A percentile compares a stretch with the other conserved stretches of the same genome.
phyloP scores from a whole-genome alignment of 2,329 filamentous ascomycete genomes.

The Ascochyta viciae-villosae region DNA sequence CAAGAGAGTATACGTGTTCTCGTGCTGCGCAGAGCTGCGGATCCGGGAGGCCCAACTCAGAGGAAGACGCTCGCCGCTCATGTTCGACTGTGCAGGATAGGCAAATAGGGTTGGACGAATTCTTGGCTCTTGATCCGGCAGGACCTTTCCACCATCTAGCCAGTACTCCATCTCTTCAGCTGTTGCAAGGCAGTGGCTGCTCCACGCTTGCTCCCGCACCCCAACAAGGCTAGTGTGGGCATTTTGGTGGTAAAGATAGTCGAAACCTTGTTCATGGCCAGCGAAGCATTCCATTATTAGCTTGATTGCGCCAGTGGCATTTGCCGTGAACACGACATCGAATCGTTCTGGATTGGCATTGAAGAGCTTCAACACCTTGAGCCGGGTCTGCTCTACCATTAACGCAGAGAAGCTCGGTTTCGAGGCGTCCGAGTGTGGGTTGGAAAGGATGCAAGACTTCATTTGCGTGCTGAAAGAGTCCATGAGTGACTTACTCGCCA shows the following conservation, averaged over 20 bases:
- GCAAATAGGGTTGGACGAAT: slow-evolving; percentile 63
- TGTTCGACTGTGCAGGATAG: slow-evolving; percentile 90
- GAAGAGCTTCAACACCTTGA: slow-evolving; percentile 70
- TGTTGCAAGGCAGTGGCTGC: slow-evolving; percentile 69
- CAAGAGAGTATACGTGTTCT: slow-evolving; percentile 71
- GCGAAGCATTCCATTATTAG: slow-evolving; percentile 79
- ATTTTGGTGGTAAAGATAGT: slow-evolving; percentile 81
- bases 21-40: slow-evolving; percentile 43
- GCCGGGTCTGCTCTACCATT: slow-evolving; percentile 60
- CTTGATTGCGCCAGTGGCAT: slow-evolving; percentile 89
- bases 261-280: slow-evolving; percentile 69
- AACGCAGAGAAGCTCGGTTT: slow-evolving; percentile 64
- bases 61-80: slow-evolving; percentile 80
- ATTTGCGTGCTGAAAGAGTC: slow-evolving; percentile 64
- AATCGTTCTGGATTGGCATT: slow-evolving; percentile 80
- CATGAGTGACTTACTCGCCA: slow-evolving; percentile 62
- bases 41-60: slow-evolving; percentile 60
- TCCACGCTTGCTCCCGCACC: slow-evolving; percentile 70
- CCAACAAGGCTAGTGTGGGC: slow-evolving; percentile 89
- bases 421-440: slow-evolving; percentile 70
- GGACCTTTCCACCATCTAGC: slow-evolving; percentile 51
- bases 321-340: slow-evolving; percentile 90
- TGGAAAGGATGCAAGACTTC: slow-evolving; percentile 67
- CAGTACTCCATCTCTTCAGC: slow-evolving; percentile 71
- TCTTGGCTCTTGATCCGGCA: slow-evolving; percentile 18